phyloP scores from a whole-genome alignment of 495 filamentous ascomycete genomes.

The Tricharina praecox region DNA sequence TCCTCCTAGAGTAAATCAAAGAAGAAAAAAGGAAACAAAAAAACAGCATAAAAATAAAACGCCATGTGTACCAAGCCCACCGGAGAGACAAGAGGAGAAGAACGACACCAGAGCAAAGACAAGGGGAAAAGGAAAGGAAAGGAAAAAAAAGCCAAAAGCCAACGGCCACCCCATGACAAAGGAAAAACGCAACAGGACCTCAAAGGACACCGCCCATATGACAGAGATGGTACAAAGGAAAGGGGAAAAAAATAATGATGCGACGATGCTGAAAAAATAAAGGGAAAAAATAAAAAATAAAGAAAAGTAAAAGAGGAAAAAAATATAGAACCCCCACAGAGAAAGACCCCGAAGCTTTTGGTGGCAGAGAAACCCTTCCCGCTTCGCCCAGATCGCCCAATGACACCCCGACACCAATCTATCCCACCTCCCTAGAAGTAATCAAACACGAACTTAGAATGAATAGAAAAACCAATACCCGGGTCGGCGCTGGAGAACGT shows the following conservation, averaged over 20 bases:
- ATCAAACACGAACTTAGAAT: conserved; percentile 11
- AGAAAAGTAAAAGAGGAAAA: not conserved
- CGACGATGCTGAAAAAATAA: not conserved
- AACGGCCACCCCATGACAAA: conserved; percentile 12
- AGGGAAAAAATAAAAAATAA: not conserved
- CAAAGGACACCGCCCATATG: conserved; percentile 27
- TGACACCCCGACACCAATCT: conserved; percentile 10
- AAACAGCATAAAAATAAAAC: too few species aligned
- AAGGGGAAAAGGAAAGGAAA: conserved; percentile 12
- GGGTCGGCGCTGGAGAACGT: too few species aligned
- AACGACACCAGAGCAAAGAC: conserved; percentile 10
- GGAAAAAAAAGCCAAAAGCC: conserved; percentile 16
- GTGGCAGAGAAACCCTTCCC: conserved; percentile 7
- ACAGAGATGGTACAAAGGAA: conserved; percentile 19
- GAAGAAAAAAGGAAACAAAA: too few species aligned
- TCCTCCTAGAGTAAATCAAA: too few species aligned
- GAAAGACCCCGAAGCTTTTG: conserved; percentile 10
- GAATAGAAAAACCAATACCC: conserved; percentile 22
- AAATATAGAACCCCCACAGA: conserved; percentile 9
- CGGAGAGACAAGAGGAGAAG: conserved; percentile 13
- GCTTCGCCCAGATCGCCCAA: not conserved
- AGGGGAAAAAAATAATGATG: conserved; percentile 13
- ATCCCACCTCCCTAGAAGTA: conserved; percentile 9
- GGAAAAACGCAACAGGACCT: conserved; percentile 22
- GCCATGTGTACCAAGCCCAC: conserved; percentile 16